Evolutionary conservation across 164 flowering plant species (phyloP).

Genomic region (Platanus orientalis): DNA sequence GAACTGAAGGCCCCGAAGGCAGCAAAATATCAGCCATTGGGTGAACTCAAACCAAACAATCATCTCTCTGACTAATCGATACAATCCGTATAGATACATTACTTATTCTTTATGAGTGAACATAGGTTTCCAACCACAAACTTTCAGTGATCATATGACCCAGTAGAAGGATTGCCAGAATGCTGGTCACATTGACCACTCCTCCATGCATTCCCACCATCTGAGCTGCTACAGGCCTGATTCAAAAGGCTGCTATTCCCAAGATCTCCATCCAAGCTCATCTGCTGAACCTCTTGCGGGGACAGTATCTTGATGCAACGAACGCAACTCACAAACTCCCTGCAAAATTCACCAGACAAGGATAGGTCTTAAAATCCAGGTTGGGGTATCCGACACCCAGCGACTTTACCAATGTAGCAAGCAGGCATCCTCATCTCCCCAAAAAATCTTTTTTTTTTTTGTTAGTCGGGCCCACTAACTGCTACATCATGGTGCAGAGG

Average conservation of each 20-base stretch:
- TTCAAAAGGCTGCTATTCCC: constrained; percentile 59
- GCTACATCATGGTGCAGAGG: no score
- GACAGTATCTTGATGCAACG: constrained; percentile 85
- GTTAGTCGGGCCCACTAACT: no score
- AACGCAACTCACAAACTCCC: constrained; percentile 92
- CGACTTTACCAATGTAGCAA: no score
- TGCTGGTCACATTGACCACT: constrained; percentile 31
- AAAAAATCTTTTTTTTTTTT: no score
- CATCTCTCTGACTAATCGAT: neutral
- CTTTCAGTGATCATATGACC: constrained; percentile 26
- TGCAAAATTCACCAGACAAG: constrained; percentile 26
- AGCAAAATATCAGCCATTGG: neutral
- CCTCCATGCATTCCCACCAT: constrained; percentile 54
- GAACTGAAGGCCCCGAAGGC: neutral
- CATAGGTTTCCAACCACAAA: neutral
- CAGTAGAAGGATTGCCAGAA: constrained; percentile 31
- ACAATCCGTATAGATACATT: neutral
- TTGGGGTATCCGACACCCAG: no score
- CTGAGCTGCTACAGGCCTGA: constrained; percentile 96
- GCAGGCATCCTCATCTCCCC: no score
- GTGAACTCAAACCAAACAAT: neutral
- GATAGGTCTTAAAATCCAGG: no score
- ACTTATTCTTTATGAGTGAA: neutral
- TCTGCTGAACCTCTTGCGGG: constrained; percentile 93
- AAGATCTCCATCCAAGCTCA: constrained; percentile 94